phyloP scores from a whole-genome alignment of 2,329 filamentous ascomycete species.

The Curvularia sp. region DNA sequence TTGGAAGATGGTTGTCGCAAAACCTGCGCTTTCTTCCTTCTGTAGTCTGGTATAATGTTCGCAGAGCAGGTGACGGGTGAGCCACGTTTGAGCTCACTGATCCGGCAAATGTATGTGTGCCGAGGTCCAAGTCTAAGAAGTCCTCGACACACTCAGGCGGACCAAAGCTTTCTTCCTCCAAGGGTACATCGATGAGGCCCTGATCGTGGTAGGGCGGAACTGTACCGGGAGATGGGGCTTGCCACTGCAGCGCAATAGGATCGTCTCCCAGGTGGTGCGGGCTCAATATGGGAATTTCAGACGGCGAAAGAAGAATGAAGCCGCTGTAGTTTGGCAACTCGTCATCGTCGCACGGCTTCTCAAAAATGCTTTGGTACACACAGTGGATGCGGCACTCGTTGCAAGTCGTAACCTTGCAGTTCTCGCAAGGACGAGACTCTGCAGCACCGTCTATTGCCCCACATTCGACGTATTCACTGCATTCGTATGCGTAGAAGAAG shows the following conservation, averaged over 20 bases:
- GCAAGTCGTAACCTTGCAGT: slow-evolving; percentile 43
- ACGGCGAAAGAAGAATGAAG: slow-evolving; percentile 35
- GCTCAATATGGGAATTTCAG: slow-evolving; percentile 42
- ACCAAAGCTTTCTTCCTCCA: slow-evolving; percentile 27
- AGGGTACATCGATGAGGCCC: slow-evolving; percentile 42
- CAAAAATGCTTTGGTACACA: slow-evolving; percentile 44
- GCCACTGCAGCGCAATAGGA: slow-evolving; percentile 13
- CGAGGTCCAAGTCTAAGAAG: slow-evolving; percentile 38
- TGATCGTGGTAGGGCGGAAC: slow-evolving; percentile 40
- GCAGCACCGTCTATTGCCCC: slow-evolving; percentile 19
- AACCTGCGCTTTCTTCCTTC: slow-evolving; percentile 31
- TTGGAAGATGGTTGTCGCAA: slow-evolving; percentile 14
- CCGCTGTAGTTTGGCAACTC: slow-evolving; percentile 44
- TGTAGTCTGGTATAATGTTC: slow-evolving; percentile 33
- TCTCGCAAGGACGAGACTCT: slow-evolving; percentile 35
- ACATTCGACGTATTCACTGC: slow-evolving; percentile 36
- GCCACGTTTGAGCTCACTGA: slow-evolving; percentile 28
- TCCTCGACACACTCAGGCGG: slow-evolving; percentile 36
- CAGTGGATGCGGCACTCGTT: slow-evolving; percentile 48
- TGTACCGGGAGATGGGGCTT: slow-evolving; percentile 14
- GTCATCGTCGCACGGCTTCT: slow-evolving; percentile 32
- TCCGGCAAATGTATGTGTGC: slow-evolving; percentile 25
- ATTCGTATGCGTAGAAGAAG: slow-evolving; percentile 33
- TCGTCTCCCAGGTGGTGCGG: slow-evolving; percentile 31
- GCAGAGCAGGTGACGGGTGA: slow-evolving; percentile 37